Conservation (phyloP, 305 asterid genomes). For the Stenogyne calaminthoides region DNA sequence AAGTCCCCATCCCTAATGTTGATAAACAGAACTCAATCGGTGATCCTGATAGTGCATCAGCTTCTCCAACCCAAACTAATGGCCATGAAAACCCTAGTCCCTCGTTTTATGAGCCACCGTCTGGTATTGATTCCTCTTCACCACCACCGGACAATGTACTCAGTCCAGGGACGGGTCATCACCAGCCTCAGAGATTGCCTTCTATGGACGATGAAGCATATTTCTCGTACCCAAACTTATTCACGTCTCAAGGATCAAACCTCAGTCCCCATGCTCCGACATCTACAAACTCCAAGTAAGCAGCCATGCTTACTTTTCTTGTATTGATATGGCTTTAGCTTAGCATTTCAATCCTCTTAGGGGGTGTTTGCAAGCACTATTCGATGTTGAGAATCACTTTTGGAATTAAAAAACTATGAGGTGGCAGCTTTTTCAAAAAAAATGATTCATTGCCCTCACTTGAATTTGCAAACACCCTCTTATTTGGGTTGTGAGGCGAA, state of each 20-base stretch:
- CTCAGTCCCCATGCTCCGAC: slow-evolving; percentile 44
- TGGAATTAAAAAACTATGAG: too few relatives aligned
- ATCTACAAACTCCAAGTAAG: slow-evolving; percentile 50
- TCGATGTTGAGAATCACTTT: too few relatives aligned
- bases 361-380: too few relatives aligned
- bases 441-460: too few relatives aligned
- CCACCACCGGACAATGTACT: slow-evolving; percentile 27
- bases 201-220: slow-evolving; percentile 76
- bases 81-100: slow-evolving; percentile 33
- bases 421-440: too few relatives aligned
- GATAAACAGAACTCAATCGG: slow-evolving; percentile 37
- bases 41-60: slow-evolving; percentile 35
- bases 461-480: too few relatives aligned
- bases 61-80: slow-evolving; percentile 35
- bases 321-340: slow-evolving; percentile 28
- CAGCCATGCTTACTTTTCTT: slow-evolving; percentile 21
- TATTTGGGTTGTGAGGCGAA: slow-evolving; percentile 22
- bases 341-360: neutral
- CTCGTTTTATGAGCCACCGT: slow-evolving; percentile 34
- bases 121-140: slow-evolving; percentile 36
- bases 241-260: slow-evolving; percentile 57
- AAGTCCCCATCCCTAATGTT: slow-evolving; percentile 32
- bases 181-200: slow-evolving; percentile 74
- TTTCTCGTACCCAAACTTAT: slow-evolving; percentile 84
- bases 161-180: slow-evolving; percentile 36